These are phyloP conservation scores for Dendrobium huoshanense DNA, from an alignment of 106 monocot species.

Conservation along the genomic window DNA sequence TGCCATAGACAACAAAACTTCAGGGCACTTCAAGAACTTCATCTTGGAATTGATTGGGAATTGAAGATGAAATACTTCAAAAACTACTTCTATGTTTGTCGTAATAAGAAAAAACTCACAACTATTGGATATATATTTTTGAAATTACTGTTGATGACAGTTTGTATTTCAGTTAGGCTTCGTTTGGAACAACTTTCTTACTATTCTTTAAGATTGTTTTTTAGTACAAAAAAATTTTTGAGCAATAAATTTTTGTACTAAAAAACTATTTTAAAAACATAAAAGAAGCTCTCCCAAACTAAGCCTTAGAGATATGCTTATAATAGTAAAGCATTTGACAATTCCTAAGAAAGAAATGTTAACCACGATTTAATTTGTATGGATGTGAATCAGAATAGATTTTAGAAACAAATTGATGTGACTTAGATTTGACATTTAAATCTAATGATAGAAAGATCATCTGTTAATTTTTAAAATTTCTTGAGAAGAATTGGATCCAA, in stretches of 20 bases:
- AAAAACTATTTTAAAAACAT: no score
- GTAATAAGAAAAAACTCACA: neutral
- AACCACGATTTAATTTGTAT: neutral
- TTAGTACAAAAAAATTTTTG: no score
- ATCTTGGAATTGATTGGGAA: slow-evolving; percentile 64
- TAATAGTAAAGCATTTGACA: neutral
- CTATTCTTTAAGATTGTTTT: no score
- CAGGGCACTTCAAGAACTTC: slow-evolving; percentile 59
- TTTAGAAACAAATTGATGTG: no score
- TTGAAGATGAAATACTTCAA: neutral
- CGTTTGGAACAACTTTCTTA: no score
- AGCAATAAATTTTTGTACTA: no score
- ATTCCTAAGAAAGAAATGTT: neutral
- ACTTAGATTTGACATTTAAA: no score
- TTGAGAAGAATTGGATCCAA: no score
- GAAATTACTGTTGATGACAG: neutral
- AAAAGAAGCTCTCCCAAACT: no score
- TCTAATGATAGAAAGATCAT: no score
- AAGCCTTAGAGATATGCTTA: neutral
- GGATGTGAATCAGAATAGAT: neutral
- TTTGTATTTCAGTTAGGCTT: neutral
- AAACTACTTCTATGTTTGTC: neutral
- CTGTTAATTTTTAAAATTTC: no score
- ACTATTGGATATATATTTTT: neutral
- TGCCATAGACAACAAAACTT: slow-evolving; percentile 39